Evolutionary conservation across 1,284 basidiomycete genomes (phyloP).

Genomic region (Phylloporus sp.): DNA sequence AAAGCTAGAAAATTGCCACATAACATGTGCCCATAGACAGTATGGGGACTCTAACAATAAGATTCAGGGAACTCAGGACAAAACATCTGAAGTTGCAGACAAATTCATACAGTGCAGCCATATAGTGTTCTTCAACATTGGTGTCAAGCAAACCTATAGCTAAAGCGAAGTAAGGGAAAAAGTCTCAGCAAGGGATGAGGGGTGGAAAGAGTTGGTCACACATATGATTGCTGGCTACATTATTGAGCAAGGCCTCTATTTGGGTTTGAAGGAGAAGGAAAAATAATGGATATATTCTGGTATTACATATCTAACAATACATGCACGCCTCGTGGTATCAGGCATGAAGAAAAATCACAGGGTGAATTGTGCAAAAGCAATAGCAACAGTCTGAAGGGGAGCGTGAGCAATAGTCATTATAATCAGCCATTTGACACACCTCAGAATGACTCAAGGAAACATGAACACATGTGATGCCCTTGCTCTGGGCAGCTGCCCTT

Average conservation of each 20-base stretch:
- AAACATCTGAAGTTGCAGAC: conserved; percentile 41
- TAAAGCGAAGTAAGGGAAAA: conserved; percentile 73
- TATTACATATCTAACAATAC: conserved; percentile 11
- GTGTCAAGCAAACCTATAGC: conserved; percentile 62
- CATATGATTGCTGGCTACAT: conserved; percentile 53
- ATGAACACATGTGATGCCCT: conserved; percentile 77
- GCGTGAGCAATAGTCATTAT: conserved; percentile 14
- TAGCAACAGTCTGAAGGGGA: conserved; percentile 65
- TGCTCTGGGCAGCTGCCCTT: conserved; percentile 75
- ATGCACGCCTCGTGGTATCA: conserved; percentile 1
- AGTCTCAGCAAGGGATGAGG: conserved; percentile 41
- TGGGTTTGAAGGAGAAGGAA: background rate
- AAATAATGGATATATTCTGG: conserved; percentile 16
- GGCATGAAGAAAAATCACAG: conserved; percentile 21
- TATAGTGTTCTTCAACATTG: conserved; percentile 65
- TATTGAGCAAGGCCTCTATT: conserved; percentile 23
- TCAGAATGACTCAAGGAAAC: conserved; percentile 93
- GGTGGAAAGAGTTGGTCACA: conserved; percentile 49
- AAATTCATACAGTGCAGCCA: conserved; percentile 57
- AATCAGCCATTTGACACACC: conserved; percentile 48
- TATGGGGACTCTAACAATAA: conserved; percentile 20
- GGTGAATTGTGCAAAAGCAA: conserved; percentile 80
- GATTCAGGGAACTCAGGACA: conserved; percentile 35
- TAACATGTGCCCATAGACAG: conserved; percentile 75
- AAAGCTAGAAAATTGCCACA: conserved; percentile 61